A percentile compares a stretch with the other conserved stretches of the same genome.
phyloP scores from a whole-genome alignment of 2,329 filamentous ascomycete species.

The Drechslerella stenobrocha region DNA sequence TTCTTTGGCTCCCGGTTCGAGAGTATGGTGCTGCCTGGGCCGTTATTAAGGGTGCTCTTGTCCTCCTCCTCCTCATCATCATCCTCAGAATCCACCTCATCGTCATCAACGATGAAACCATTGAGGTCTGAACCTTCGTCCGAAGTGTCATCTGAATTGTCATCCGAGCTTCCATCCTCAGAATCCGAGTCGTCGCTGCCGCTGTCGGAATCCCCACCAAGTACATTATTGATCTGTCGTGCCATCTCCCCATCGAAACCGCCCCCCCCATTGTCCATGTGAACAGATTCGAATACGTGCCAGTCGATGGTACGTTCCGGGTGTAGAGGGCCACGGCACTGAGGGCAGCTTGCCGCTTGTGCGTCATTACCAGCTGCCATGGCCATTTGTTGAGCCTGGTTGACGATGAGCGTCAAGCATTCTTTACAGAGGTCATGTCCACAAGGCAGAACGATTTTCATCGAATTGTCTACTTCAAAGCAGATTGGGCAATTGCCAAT shows the following conservation, averaged over 20 bases:
- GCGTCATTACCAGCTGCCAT: slow-evolving; percentile 65
- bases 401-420: slow-evolving; percentile 71
- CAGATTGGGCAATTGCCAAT: slow-evolving; percentile 50
- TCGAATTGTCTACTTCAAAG: slow-evolving; percentile 18
- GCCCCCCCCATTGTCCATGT: slow-evolving; percentile 64
- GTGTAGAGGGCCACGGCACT: slow-evolving; percentile 71
- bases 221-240: slow-evolving; percentile 48
- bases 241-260: slow-evolving; percentile 60
- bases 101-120: slow-evolving; percentile 48
- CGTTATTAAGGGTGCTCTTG: background rate
- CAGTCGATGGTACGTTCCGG: slow-evolving; percentile 73
- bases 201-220: slow-evolving; percentile 52
- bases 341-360: slow-evolving; percentile 69
- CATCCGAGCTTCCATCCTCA: slow-evolving; percentile 54
- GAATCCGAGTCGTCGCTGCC: slow-evolving; percentile 56
- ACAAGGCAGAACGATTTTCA: slow-evolving; percentile 72
- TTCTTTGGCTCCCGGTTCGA: background rate
- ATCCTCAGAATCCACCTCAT: slow-evolving; percentile 53
- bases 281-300: slow-evolving; percentile 65
- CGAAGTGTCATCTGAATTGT: too few species aligned
- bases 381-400: slow-evolving; percentile 62
- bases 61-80: slow-evolving; percentile 22
- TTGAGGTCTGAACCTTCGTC: slow-evolving; percentile 50
- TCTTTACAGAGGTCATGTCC: slow-evolving; percentile 78
- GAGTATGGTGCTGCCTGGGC: background rate